Evolutionary conservation across 2,329 filamentous ascomycete genomes (phyloP).

Genomic region (Ophiostoma piceae): DNA sequence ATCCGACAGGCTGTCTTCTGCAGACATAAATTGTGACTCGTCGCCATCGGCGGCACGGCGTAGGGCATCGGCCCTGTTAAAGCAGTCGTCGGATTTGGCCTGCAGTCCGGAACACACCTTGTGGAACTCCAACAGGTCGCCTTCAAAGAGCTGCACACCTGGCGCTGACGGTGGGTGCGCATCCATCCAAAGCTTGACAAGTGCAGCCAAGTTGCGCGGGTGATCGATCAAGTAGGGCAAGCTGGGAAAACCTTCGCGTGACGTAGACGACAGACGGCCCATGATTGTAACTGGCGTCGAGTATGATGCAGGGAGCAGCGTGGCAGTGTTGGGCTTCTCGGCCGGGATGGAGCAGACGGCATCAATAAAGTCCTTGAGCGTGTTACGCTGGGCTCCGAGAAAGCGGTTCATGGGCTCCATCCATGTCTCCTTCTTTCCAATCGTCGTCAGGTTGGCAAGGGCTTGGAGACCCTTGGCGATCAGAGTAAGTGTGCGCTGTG

Average conservation of each 20-base stretch:
- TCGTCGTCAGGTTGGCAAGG: constrained; percentile 82
- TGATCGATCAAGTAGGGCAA: constrained; percentile 91
- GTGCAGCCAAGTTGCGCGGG: constrained; percentile 73
- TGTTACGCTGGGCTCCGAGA: constrained; percentile 65
- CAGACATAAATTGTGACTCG: constrained; percentile 26
- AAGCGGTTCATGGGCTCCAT: constrained; percentile 99
- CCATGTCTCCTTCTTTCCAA: constrained; percentile 94
- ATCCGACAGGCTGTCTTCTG: constrained; percentile 40
- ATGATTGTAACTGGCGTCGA: constrained; percentile 89
- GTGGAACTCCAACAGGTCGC: constrained; percentile 51
- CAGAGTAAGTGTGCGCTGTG: constrained; percentile 82
- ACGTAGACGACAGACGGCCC: constrained; percentile 69
- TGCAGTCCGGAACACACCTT: constrained; percentile 48
- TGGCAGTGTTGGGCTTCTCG: constrained; percentile 50
- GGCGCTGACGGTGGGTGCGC: constrained; percentile 36
- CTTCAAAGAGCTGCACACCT: constrained; percentile 40
- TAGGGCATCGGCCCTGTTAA: constrained; percentile 44
- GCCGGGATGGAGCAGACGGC: constrained; percentile 76
- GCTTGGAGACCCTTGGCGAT: constrained; percentile 91
- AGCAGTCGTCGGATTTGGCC: constrained; percentile 47
- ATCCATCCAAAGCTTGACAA: constrained; percentile 77
- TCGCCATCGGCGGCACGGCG: constrained; percentile 37
- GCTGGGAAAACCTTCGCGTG: constrained; percentile 86
- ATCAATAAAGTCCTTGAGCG: constrained; percentile 85
- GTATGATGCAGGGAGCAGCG: constrained; percentile 73